phyloP scores from a whole-genome alignment of 225 moss, liverwort and hornwort species.

The Sphagnum contortum region DNA sequence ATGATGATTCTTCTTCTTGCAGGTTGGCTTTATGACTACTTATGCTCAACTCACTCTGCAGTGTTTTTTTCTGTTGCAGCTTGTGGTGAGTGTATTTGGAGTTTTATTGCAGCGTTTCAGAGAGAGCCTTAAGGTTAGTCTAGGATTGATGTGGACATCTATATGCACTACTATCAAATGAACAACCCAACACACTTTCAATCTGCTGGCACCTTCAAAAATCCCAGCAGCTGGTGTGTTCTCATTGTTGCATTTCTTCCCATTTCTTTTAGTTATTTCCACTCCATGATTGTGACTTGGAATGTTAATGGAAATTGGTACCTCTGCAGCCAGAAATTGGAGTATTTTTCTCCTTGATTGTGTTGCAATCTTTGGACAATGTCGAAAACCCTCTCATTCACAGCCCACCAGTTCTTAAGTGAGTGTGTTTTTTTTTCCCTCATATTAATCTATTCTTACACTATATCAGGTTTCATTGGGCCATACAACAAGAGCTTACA shows the following conservation, averaged over 20 bases:
- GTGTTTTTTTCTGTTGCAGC: slow-evolving; percentile 27
- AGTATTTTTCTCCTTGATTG: slow-evolving; percentile 76
- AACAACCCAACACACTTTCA: too few species aligned
- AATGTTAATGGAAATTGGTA: background rate
- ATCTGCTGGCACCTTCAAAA: too few species aligned
- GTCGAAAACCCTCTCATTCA: slow-evolving; percentile 64
- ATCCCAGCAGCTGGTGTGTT: too few species aligned
- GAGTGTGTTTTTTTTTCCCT: slow-evolving; percentile 1
- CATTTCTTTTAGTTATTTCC: background rate
- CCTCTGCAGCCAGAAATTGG: slow-evolving; percentile 73
- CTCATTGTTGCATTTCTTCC: too few species aligned
- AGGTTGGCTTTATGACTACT: too few species aligned
- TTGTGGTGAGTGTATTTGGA: slow-evolving; percentile 66
- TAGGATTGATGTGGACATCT: background rate
- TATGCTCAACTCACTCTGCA: too few species aligned
- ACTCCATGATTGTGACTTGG: background rate
- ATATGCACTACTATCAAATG: too few species aligned
- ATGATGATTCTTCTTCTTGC: too few species aligned
- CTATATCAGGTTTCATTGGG: too few species aligned
- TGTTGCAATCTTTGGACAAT: slow-evolving; percentile 68
- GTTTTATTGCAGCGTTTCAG: slow-evolving; percentile 71
- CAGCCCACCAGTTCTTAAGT: slow-evolving; percentile 69
- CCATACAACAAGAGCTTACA: too few species aligned
- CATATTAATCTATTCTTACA: too few species aligned
- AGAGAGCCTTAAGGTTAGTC: slow-evolving; percentile 77